phyloP scores from a whole-genome alignment of 2,329 filamentous ascomycete genomes.

The Gaeumannomyces sp. region DNA sequence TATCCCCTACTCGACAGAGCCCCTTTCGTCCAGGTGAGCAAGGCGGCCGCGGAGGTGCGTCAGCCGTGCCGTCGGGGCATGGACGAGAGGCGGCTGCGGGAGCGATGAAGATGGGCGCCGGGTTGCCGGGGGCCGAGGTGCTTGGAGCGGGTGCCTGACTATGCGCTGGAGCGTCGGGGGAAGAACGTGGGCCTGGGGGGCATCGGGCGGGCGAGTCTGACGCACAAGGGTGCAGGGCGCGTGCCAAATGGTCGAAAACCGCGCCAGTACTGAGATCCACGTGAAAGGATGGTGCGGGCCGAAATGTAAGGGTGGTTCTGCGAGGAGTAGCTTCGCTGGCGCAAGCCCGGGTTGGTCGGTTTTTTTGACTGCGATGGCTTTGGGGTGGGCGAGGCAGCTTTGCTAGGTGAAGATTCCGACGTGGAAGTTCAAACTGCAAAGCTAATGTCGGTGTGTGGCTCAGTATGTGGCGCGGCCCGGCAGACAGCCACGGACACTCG shows the following conservation, averaged over 20 bases:
- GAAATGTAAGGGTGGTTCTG: not conserved
- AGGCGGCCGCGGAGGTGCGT: slow-evolving; percentile 4
- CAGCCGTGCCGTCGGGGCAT: slow-evolving; percentile 7
- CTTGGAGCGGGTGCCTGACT: not conserved
- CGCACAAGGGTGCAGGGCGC: slow-evolving; percentile 1
- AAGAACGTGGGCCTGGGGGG: not conserved
- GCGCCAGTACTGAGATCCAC: not conserved
- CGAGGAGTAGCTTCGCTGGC: not conserved
- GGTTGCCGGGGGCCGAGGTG: not conserved
- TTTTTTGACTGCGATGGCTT: not conserved
- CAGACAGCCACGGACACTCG: not conserved
- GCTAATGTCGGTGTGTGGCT: slow-evolving; percentile 1
- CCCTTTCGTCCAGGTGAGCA: slow-evolving; percentile 8
- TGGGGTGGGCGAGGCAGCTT: not conserved
- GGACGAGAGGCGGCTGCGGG: slow-evolving; percentile 6
- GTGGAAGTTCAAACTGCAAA: slow-evolving; percentile 1
- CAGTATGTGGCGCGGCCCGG: not conserved
- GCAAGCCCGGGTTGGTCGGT: not conserved
- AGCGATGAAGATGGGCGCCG: not conserved
- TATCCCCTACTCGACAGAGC: slow-evolving; percentile 12
- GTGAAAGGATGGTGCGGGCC: not conserved
- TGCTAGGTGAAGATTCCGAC: slow-evolving; percentile 1
- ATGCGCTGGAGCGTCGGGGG: not conserved
- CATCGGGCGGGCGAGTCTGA: not conserved
- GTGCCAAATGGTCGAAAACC: not conserved